Evolutionary conservation across 768 basidiomycete species (phyloP).

Genomic region (Termitomyces sp.): DNA sequence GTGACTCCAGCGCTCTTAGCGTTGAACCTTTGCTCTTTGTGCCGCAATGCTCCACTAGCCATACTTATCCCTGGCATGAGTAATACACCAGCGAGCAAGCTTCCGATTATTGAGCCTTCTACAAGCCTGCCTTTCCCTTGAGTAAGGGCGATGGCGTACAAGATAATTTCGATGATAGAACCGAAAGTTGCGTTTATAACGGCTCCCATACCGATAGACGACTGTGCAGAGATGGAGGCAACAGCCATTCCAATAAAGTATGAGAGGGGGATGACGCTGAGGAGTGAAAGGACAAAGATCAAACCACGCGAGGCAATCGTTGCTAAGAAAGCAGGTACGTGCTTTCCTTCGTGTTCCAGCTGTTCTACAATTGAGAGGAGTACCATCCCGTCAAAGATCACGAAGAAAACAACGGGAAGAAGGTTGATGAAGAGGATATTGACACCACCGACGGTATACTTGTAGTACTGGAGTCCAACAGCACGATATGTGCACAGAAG

Average conservation of each 20-base stretch:
- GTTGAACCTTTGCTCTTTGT: conserved; percentile 98
- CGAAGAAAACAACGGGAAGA: conserved; percentile 90
- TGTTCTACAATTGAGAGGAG: conserved; percentile 68
- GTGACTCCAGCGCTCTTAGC: conserved; percentile 99
- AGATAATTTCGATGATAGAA: conserved; percentile 95
- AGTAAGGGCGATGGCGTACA: conserved; percentile 88
- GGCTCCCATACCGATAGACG: conserved; percentile 98
- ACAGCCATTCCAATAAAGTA: conserved; percentile 99
- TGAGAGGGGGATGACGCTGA: conserved; percentile 92
- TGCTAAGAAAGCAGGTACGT: conserved; percentile 61
- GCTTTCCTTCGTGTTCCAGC: conserved; percentile 47
- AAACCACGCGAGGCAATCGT: conserved; percentile 69
- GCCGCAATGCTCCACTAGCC: conserved; percentile 82
- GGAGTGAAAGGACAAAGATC: conserved; percentile 81
- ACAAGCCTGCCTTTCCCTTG: conserved; percentile 91
- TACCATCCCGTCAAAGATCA: conserved; percentile 89
- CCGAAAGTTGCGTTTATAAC: conserved; percentile 99
- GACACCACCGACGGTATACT: conserved; percentile 97
- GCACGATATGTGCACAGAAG: conserved; percentile 94
- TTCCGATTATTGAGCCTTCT: conserved; percentile 95
- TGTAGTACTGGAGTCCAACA: conserved; percentile 89
- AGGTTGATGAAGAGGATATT: conserved; percentile 99
- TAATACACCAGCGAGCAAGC: conserved; percentile 90
- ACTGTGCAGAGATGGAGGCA: conserved; percentile 97
- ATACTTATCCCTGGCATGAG: conserved; percentile 97